phyloP scores from a whole-genome alignment of 2,329 filamentous ascomycete genomes.

The Penicillium expansum region DNA sequence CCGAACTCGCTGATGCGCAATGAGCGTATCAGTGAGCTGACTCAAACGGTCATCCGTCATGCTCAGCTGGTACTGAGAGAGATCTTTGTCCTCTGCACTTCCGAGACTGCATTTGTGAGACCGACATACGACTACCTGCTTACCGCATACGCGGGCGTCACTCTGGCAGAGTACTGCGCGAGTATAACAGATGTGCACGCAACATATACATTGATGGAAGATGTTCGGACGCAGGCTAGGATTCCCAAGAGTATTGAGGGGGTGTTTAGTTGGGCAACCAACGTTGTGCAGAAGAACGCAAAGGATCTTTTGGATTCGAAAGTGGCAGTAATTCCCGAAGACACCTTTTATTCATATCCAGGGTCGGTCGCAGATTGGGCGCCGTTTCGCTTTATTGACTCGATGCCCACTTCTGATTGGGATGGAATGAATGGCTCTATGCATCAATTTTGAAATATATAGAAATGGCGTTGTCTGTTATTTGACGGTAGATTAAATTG shows the following conservation, averaged over 20 bases:
- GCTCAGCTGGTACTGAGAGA: conserved; percentile 5
- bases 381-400: conserved; percentile 11
- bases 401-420: conserved; percentile 5
- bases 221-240: conserved; percentile 6
- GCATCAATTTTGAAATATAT: neutral
- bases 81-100: neutral
- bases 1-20: neutral
- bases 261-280: conserved; percentile 8
- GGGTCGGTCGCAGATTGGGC: conserved; percentile 8
- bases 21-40: neutral
- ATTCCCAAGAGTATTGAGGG: conserved; percentile 11
- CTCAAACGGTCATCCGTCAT: conserved; percentile 4
- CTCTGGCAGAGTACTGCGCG: conserved; percentile 6
- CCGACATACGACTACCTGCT: conserved; percentile 10
- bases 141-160: conserved; percentile 7
- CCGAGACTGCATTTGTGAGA: conserved; percentile 2
- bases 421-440: conserved; percentile 4
- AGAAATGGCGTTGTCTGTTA: neutral
- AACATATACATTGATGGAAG: conserved; percentile 11
- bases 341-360: conserved; percentile 6
- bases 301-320: conserved; percentile 5
- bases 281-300: conserved; percentile 9
- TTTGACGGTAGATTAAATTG: neutral
- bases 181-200: conserved; percentile 8
- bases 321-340: neutral